phyloP scores from a whole-genome alignment of 1,139 yeast species.

The Geotrichum reessii region DNA sequence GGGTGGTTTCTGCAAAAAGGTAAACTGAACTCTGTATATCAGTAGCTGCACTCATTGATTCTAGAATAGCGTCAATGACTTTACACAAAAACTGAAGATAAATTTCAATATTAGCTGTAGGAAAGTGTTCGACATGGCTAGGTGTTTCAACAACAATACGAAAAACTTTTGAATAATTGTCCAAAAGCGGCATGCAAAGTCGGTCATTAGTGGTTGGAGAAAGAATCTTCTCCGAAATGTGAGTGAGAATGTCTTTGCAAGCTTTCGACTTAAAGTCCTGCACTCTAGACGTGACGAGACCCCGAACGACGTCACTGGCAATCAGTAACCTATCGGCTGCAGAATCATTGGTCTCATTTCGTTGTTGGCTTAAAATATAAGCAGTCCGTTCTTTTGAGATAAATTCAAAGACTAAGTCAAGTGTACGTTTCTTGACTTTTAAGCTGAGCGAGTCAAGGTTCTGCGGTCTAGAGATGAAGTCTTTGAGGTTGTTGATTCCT shows the following conservation, averaged over 20 bases:
- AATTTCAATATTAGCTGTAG: background rate
- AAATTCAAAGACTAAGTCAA: constrained; percentile 5
- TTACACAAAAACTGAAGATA: constrained; percentile 11
- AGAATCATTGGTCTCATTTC: constrained; percentile 10
- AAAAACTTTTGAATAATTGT: constrained; percentile 11
- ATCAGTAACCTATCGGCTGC: constrained; percentile 4
- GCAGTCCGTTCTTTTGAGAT: constrained; percentile 8
- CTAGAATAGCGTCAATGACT: constrained; percentile 11
- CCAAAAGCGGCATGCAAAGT: constrained; percentile 14
- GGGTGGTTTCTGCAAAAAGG: constrained; percentile 3
- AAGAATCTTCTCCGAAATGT: constrained; percentile 9
- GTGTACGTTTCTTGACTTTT: constrained; percentile 3
- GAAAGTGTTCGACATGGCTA: constrained; percentile 13
- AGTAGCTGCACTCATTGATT: constrained; percentile 2
- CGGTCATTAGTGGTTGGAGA: constrained; percentile 9
- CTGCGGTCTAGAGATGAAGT: constrained; percentile 6
- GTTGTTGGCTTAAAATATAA: constrained; percentile 4
- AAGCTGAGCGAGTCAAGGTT: constrained; percentile 1
- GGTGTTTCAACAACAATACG: constrained; percentile 11
- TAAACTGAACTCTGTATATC: constrained; percentile 2
- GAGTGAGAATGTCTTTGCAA: constrained; percentile 3
- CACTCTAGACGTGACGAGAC: constrained; percentile 6
- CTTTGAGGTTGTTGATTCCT: constrained; percentile 12
- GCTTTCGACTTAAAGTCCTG: constrained; percentile 8
- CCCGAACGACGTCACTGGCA: constrained; percentile 9